A percentile compares a stretch with the other conserved stretches of the same genome.
These are phyloP conservation scores for Ceratobasidium sp. DNA, from an alignment of 1,284 basidiomycete genomes.

Conservation along the genomic window DNA sequence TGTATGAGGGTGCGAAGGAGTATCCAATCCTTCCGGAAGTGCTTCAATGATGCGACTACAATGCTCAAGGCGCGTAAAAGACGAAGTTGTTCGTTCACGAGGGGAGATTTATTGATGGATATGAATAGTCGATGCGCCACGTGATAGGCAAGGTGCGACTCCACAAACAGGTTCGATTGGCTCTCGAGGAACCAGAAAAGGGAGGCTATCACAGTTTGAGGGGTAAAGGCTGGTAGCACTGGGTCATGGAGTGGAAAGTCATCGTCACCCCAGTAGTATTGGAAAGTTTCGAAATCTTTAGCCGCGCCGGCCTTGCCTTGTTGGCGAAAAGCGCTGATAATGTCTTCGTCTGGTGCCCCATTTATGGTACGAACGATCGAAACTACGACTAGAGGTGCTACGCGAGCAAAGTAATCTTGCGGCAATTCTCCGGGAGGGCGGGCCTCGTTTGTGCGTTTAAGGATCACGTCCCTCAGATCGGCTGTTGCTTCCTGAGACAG, in stretches of 20 bases:
- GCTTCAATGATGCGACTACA: slow-evolving; percentile 66
- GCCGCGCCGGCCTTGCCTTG: slow-evolving; percentile 48
- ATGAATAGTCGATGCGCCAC: slow-evolving; percentile 77
- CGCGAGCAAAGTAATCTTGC: slow-evolving; percentile 27
- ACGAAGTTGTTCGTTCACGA: slow-evolving; percentile 86
- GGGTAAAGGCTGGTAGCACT: slow-evolving; percentile 65
- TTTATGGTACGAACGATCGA: slow-evolving; percentile 38
- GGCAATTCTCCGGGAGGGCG: slow-evolving; percentile 19
- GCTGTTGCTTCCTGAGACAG: slow-evolving; percentile 33
- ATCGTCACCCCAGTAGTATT: slow-evolving; percentile 58
- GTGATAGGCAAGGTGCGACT: slow-evolving; percentile 70
- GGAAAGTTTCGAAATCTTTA: slow-evolving; percentile 60
- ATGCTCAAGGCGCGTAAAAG: slow-evolving; percentile 75
- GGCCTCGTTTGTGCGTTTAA: slow-evolving; percentile 34
- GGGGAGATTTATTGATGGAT: slow-evolving; percentile 67
- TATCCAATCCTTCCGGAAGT: slow-evolving; percentile 62
- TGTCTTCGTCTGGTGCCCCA: slow-evolving; percentile 33
- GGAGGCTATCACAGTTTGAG: slow-evolving; percentile 61
- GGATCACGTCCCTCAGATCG: slow-evolving; percentile 25
- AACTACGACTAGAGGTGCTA: slow-evolving; percentile 25
- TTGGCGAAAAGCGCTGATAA: slow-evolving; percentile 20
- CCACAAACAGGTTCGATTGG: slow-evolving; percentile 23
- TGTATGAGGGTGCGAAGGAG: slow-evolving; percentile 73
- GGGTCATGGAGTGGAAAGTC: slow-evolving; percentile 64
- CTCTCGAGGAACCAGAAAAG: slow-evolving; percentile 59